These are phyloP conservation scores for Schizopora paradoxa DNA, from an alignment of 1,284 basidiomycete genomes.

Conservation along the genomic window DNA sequence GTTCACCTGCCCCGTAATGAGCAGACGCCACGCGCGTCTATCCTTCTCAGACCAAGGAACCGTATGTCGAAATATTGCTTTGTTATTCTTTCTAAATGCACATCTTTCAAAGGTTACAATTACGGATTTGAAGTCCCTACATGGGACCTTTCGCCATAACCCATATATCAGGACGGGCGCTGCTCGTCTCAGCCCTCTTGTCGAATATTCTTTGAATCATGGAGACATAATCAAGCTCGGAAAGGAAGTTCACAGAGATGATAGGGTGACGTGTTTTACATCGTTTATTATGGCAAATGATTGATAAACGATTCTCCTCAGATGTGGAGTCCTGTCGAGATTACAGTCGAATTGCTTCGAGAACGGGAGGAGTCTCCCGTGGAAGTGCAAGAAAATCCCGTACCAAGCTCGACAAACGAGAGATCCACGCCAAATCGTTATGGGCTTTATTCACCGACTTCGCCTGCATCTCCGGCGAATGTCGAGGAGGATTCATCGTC, in stretches of 20 bases:
- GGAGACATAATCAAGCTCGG: constrained; percentile 12
- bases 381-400: too few relatives aligned
- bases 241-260: constrained; percentile 8
- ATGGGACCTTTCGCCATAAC: constrained; percentile 11
- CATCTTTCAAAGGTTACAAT: constrained; percentile 7
- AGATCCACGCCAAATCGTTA: too few relatives aligned
- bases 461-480: too few relatives aligned
- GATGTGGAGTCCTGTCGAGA: too few relatives aligned
- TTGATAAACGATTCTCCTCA: too few relatives aligned
- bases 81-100: not conserved
- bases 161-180: not conserved
- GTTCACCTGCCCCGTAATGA: constrained; percentile 18
- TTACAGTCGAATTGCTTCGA: too few relatives aligned
- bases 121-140: constrained; percentile 12
- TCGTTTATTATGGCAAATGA: too few relatives aligned
- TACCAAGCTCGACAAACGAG: too few relatives aligned
- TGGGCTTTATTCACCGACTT: too few relatives aligned
- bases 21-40: constrained; percentile 15
- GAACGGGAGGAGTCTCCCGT: too few relatives aligned
- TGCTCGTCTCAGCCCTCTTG: constrained; percentile 6
- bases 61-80: constrained; percentile 4
- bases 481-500: too few relatives aligned
- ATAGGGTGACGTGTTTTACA: too few relatives aligned
- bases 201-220: constrained; percentile 3
- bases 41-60: constrained; percentile 9